phyloP scores from a whole-genome alignment of 768 basidiomycete genomes.

The Pisolithus tinctorius region DNA sequence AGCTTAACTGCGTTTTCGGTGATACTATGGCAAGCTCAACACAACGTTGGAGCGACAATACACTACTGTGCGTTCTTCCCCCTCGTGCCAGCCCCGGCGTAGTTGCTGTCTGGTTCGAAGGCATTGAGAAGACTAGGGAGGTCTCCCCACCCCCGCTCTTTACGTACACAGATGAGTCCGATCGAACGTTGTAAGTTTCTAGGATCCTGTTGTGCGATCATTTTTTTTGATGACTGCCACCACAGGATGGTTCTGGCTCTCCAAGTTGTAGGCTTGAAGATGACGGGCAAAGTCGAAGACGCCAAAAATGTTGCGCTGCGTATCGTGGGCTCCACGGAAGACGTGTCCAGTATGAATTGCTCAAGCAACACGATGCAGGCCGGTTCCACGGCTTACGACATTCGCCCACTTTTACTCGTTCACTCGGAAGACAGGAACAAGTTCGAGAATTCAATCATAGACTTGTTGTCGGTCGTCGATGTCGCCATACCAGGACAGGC shows the following conservation, averaged over 20 bases:
- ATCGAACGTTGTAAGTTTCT: slow-evolving; percentile 71
- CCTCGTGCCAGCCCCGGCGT: slow-evolving; percentile 75
- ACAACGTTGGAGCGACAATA: slow-evolving; percentile 88
- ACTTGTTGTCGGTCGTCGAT: slow-evolving; percentile 77
- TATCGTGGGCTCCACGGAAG: slow-evolving; percentile 70
- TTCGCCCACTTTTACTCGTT: slow-evolving; percentile 51
- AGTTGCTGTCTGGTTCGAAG: slow-evolving; percentile 86
- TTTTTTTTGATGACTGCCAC: slow-evolving; percentile 8
- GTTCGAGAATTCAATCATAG: slow-evolving; percentile 72
- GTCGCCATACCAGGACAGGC: slow-evolving; percentile 41
- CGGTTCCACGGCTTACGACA: slow-evolving; percentile 38
- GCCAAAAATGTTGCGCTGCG: slow-evolving; percentile 91
- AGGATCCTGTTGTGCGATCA: slow-evolving; percentile 1
- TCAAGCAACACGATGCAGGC: slow-evolving; percentile 49
- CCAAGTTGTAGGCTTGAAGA: slow-evolving; percentile 92
- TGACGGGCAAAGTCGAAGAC: slow-evolving; percentile 93
- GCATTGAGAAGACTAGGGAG: slow-evolving; percentile 57
- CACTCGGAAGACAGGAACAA: slow-evolving; percentile 49
- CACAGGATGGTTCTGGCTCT: slow-evolving; percentile 90
- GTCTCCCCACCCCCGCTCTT: slow-evolving; percentile 57
- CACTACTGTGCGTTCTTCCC: slow-evolving; percentile 86
- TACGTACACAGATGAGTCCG: slow-evolving; percentile 87
- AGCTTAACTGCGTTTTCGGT: slow-evolving; percentile 80
- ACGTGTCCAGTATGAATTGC: slow-evolving; percentile 32
- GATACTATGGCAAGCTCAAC: slow-evolving; percentile 76